Conservation (phyloP, 2,329 filamentous ascomycete species). For the Cladosporium sphaerospermum region DNA sequence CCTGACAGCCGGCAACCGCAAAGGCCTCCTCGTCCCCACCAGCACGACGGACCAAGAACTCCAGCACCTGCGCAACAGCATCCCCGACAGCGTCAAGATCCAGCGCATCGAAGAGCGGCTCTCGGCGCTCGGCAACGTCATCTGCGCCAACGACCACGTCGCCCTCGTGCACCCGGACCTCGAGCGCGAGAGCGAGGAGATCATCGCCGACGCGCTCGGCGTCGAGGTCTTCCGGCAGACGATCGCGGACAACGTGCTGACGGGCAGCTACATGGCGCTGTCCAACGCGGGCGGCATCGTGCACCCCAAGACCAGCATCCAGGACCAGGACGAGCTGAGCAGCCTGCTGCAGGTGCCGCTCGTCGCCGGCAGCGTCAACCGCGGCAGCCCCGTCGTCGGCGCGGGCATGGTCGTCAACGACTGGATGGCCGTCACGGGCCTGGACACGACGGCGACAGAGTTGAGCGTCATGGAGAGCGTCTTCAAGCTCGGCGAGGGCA, state of each 20-base stretch:
- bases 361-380: slow-evolving; percentile 88
- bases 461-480: slow-evolving; percentile 94
- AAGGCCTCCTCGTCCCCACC: slow-evolving; percentile 92
- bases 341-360: slow-evolving; percentile 91
- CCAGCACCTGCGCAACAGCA: slow-evolving; percentile 89
- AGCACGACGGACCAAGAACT: slow-evolving; percentile 97
- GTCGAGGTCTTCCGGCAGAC: slow-evolving; percentile 92
- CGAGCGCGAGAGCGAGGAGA: slow-evolving; percentile 97
- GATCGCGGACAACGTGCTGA: slow-evolving; percentile 92
- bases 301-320: slow-evolving; percentile 92
- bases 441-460: slow-evolving; percentile 96
- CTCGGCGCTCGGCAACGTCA: slow-evolving; percentile 93
- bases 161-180: slow-evolving; percentile 93
- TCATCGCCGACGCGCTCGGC: slow-evolving; percentile 87
- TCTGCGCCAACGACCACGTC: slow-evolving; percentile 94
- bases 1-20: slow-evolving; percentile 92
- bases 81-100: slow-evolving; percentile 87
- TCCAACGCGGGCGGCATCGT: slow-evolving; percentile 96
- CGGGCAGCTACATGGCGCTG: slow-evolving; percentile 92
- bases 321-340: slow-evolving; percentile 96
- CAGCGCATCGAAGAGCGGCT: slow-evolving; percentile 96
- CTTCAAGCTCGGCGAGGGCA: slow-evolving; percentile 80
- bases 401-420: slow-evolving; percentile 96
- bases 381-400: slow-evolving; percentile 89
- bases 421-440: slow-evolving; percentile 92